Evolutionary conservation across 257 asterid genomes (phyloP).

Genomic region (Linderniella brevidens): DNA sequence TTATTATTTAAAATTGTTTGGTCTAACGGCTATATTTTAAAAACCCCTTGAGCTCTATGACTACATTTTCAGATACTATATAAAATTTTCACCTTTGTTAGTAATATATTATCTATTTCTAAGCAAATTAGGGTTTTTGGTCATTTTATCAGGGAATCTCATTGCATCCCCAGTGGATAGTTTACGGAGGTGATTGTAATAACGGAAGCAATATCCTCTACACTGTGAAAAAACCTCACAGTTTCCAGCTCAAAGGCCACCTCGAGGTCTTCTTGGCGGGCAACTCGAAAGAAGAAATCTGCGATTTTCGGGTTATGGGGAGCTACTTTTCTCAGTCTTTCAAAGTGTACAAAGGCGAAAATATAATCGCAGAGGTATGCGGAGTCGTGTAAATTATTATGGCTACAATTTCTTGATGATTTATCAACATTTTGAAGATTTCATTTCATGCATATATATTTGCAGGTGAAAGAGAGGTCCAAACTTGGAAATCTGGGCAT

Average conservation of each 20-base stretch:
- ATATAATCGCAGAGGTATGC: constrained; percentile 31
- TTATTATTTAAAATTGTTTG: too few species aligned
- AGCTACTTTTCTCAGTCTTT: constrained; percentile 21
- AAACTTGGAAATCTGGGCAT: constrained; percentile 18
- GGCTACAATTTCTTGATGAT: too few species aligned
- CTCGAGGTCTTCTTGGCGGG: constrained; percentile 25
- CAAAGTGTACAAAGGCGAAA: constrained; percentile 21
- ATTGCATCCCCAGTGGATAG: constrained; percentile 21
- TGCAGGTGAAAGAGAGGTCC: constrained; percentile 29
- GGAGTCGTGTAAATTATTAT: too few species aligned
- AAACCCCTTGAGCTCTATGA: too few species aligned
- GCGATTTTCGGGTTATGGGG: constrained; percentile 23
- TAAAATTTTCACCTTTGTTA: too few species aligned
- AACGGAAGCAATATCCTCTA: constrained; percentile 18
- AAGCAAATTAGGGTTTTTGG: too few species aligned
- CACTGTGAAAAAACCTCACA: constrained; percentile 17
- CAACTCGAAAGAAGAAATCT: constrained; percentile 12
- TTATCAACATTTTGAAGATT: background rate
- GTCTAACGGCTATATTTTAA: too few species aligned
- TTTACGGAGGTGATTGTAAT: constrained; percentile 20
- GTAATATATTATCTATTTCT: too few species aligned
- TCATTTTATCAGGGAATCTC: constrained; percentile 11
- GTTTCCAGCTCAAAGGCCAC: constrained; percentile 16
- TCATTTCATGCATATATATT: too few species aligned
- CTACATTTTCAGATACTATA: too few species aligned